Conservation (phyloP, 768 basidiomycete genomes). For the Favolaschia claudopus region DNA sequence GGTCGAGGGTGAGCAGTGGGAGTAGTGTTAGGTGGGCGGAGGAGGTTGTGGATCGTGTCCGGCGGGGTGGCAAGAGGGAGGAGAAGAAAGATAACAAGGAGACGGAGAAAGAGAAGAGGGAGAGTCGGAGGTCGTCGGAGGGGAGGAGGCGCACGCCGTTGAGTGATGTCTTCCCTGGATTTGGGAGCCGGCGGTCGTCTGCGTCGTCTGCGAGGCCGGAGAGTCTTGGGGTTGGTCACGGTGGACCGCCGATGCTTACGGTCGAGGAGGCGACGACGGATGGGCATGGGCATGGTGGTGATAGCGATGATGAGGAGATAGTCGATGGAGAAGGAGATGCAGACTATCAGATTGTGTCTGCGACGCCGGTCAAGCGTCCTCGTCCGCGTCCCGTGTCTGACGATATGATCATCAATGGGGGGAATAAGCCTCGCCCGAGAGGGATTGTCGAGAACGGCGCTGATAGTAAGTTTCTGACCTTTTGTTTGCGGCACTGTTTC, state of each 20-base stretch:
- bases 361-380: constrained; percentile 54
- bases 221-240: no score
- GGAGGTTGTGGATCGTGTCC: constrained; percentile 41
- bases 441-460: constrained; percentile 65
- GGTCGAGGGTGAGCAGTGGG: constrained; percentile 55
- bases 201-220: constrained; percentile 15
- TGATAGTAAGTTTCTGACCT: constrained; percentile 50
- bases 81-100: constrained; percentile 36
- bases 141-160: constrained; percentile 62
- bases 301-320: constrained; percentile 30
- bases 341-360: constrained; percentile 23
- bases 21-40: constrained; percentile 46
- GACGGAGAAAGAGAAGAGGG: constrained; percentile 42
- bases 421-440: constrained; percentile 52
- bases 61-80: constrained; percentile 30
- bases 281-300: constrained; percentile 47
- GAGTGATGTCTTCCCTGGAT: constrained; percentile 66
- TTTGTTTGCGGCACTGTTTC: constrained; percentile 8
- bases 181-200: constrained; percentile 27
- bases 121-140: constrained; percentile 57
- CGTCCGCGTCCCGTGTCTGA: constrained; percentile 72
- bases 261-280: constrained; percentile 64
- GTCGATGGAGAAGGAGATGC: constrained; percentile 17
- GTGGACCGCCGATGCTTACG: constrained; percentile 41
- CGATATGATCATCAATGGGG: constrained; percentile 9